Conservation (phyloP, 257 asterid genomes). For the Solanum lycopersicoides region DNA sequence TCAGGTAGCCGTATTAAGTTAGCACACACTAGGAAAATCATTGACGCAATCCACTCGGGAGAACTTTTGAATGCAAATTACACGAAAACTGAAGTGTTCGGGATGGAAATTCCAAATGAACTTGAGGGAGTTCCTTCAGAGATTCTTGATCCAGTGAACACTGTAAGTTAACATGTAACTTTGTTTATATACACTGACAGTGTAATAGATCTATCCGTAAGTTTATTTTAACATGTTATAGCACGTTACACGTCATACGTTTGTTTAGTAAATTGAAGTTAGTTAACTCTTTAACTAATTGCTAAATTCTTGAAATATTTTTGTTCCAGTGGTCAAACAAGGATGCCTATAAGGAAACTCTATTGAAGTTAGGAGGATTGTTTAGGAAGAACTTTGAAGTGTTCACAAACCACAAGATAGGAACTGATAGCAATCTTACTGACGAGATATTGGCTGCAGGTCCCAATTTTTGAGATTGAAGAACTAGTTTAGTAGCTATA, state of each 20-base stretch:
- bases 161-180: constrained; percentile 37
- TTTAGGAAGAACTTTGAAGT: constrained; percentile 78
- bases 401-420: constrained; percentile 55
- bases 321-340: constrained; percentile 62
- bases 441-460: constrained; percentile 78
- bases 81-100: constrained; percentile 67
- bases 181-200: neutral
- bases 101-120: constrained; percentile 73
- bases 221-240: neutral
- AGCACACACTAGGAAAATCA: constrained; percentile 81
- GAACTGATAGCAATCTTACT: constrained; percentile 47
- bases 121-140: constrained; percentile 84
- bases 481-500: neutral
- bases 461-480: constrained; percentile 38
- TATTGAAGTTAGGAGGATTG: constrained; percentile 60
- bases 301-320: neutral
- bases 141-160: constrained; percentile 71
- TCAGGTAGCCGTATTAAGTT: constrained; percentile 71
- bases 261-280: neutral
- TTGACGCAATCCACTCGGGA: constrained; percentile 83
- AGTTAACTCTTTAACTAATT: neutral
- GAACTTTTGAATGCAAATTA: constrained; percentile 49
- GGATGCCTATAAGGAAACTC: constrained; percentile 52
- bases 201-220: neutral
- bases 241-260: neutral